These are phyloP conservation scores for Aspergillus arachidicola DNA, from an alignment of 2,329 filamentous ascomycete genomes.

Conservation along the genomic window DNA sequence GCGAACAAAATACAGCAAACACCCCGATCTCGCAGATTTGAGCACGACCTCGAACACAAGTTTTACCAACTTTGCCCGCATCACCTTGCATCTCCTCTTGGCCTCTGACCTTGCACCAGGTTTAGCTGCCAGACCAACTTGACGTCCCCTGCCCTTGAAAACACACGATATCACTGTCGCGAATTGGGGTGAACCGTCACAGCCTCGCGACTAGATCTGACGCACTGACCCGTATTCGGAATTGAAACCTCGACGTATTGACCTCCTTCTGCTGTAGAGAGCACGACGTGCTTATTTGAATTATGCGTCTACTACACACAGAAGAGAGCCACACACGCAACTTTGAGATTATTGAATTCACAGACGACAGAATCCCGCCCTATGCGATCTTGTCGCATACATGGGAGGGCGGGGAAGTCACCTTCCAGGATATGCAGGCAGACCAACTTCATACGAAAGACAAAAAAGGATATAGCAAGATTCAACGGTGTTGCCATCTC, in stretches of 20 bases:
- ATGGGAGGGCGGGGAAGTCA: not conserved
- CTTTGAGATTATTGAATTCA: not conserved
- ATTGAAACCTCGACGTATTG: not conserved
- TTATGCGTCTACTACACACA: not conserved
- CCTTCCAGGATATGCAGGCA: not conserved
- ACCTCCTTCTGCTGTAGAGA: not conserved
- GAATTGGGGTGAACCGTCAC: too few relatives aligned
- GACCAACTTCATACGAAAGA: not conserved
- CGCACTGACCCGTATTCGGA: too few relatives aligned
- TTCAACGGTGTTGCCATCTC: not conserved
- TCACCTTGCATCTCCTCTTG: too few relatives aligned
- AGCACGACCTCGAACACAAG: too few relatives aligned
- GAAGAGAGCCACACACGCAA: not conserved
- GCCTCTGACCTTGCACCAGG: too few relatives aligned
- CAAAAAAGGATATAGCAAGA: not conserved
- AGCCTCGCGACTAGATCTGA: too few relatives aligned
- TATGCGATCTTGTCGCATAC: not conserved
- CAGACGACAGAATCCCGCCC: not conserved
- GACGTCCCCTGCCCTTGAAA: too few relatives aligned
- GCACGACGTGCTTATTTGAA: not conserved
- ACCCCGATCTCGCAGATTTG: too few relatives aligned
- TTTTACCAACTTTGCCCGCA: too few relatives aligned
- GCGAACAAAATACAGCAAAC: too few relatives aligned
- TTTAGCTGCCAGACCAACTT: too few relatives aligned
- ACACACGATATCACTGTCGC: too few relatives aligned